Evolutionary conservation across 1,284 basidiomycete genomes (phyloP).

Genomic region (Quambalaria eucalypti): DNA sequence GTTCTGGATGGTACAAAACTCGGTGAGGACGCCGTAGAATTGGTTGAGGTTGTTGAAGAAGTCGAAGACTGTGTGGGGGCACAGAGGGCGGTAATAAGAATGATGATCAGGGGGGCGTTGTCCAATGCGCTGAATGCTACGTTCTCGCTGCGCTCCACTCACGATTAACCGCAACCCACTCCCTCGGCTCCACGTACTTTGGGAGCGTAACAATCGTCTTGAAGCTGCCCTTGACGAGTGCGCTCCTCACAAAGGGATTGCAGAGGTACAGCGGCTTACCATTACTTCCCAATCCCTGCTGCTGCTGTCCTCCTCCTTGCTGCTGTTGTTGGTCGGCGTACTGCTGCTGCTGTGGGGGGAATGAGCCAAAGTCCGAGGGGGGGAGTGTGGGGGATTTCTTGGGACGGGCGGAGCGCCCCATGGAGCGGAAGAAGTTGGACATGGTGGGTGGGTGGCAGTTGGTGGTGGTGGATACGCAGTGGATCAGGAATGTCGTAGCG

Average conservation of each 20-base stretch:
- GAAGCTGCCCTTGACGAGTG: slow-evolving; percentile 94
- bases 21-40: slow-evolving; percentile 90
- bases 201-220: slow-evolving; percentile 96
- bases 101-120: background rate
- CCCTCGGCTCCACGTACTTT: slow-evolving; percentile 58
- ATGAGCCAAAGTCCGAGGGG: slow-evolving; percentile 22
- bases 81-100: slow-evolving; percentile 62
- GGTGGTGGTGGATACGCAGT: background rate
- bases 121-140: no score
- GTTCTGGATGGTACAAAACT: slow-evolving; percentile 80
- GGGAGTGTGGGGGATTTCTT: slow-evolving; percentile 33
- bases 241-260: slow-evolving; percentile 74
- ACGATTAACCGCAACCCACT: slow-evolving; percentile 98
- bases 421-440: slow-evolving; percentile 24
- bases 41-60: slow-evolving; percentile 87
- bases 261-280: slow-evolving; percentile 45
- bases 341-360: background rate
- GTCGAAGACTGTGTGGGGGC: slow-evolving; percentile 51
- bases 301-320: background rate
- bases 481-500: no score
- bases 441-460: background rate
- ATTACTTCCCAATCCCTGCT: slow-evolving; percentile 8
- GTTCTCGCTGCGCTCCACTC: slow-evolving; percentile 41
- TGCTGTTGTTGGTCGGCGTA: background rate
- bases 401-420: slow-evolving; percentile 37